Base-by-base conservation (phyloP, 1,284 basidiomycete species). In the Singerocomus rubriflavus region DNA sequence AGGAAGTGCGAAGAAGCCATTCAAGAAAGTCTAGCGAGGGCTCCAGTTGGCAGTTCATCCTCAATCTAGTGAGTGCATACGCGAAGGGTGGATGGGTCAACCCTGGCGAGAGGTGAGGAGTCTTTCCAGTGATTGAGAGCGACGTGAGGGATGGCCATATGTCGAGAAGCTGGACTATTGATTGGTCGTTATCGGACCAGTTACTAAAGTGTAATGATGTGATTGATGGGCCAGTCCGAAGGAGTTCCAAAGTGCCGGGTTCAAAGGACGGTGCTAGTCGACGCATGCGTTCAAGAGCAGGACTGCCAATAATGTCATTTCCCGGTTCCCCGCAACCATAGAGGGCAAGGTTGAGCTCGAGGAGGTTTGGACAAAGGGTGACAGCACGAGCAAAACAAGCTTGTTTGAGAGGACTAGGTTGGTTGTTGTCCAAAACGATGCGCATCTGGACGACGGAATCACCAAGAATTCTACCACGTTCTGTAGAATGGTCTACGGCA, bases 1-100 rank as follows among this genome's bases (percentile, higher is more conserved):
- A 57, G 34, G 82, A 82, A 51, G 76, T 73, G 57, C 79, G 73
- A n/a, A 87, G 76, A 46, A 88, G 78, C 84, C 84, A 87, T 39
- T 75, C 71, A 55, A 84, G 69, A 66, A 85, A 82, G 40, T 84
- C 81, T 43, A 78, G 60, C 0, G 79, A 76, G 16, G 83, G 81
- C 8, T 76, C 65, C 7, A 70, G 66, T 61, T 85, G 82, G 65
- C 82, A 81, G 63, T 83, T 84, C 63, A 85, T 73, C 51, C 77
- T 74, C 37, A 88, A 70, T 54, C 77, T 71, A 34, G 74, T 62
- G 37, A 85, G 72, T 13, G 73, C 62, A 59, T 72, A 73, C 5
- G 71, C 68, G 57, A 76, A 78, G 3, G 78, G 78, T 41, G 63
- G 66, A 10, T 70, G 63, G n/a, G 71, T 70, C 37, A 71, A 63